Base-by-base conservation (phyloP, 73 alveolate species). In the Stentor roeselii region DNA sequence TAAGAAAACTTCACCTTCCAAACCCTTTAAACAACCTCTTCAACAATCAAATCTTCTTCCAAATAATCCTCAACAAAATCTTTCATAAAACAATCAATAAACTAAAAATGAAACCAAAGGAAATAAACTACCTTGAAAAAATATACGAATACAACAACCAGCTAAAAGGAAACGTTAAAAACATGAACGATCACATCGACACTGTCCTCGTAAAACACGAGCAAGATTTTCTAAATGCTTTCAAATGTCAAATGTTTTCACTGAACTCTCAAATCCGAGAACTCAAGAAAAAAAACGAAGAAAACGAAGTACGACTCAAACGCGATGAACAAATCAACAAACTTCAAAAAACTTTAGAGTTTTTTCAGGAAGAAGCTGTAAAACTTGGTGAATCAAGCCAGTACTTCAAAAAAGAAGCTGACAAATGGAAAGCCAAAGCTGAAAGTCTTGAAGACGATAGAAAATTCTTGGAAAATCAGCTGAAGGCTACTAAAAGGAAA, bases 331-430 rank as follows among this genome's bases (percentile, higher is more conserved):
- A 32, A 15, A 14, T 38, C 37, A 41, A 21, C 3, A 41, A 42
- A 42, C 35, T 78, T n/a, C 34, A 38, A 41, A 78, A 78, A 3
- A 78, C 39, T 38, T 41, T 76, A 78, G 86, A 78, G 15, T 78
- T 76, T 42, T 78, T 78, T 32, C 11, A 78, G n/a, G 76, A 42
- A 78, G 86, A 78, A 36, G 86, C 86, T 41, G 42, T 78, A 3
- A 58, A 41, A 78, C 86, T 78, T 30, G 41, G 58, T 36, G 34
- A 38, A 15, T 31, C 31, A 27, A 21, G 83, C 37, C 39, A 78
- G 84, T 76, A 78, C 32, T 75, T 21, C 6, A 39, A 75, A 30
- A 27, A 36, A 27, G 36, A 27, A 35, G 84, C 38, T 34, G 36
- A 75, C n/a, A 75, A 75, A 37, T 27, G 27, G 75, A 75, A 75